Evolutionary conservation across 805 yeast species (phyloP).

Genomic region (Teunomyces pallodes): DNA sequence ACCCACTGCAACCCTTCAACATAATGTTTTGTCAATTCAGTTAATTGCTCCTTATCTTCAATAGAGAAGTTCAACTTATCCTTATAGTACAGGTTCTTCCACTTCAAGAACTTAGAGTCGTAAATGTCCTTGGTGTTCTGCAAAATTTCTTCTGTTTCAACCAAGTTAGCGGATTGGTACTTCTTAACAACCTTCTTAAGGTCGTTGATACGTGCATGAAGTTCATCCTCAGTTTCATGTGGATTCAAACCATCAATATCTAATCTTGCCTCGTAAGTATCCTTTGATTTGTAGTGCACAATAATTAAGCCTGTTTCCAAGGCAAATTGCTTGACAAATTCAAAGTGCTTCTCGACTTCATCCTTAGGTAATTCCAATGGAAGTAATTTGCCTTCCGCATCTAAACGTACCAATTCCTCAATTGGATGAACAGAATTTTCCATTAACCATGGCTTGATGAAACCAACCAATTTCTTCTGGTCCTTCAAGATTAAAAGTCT

Average conservation of each 20-base stretch:
- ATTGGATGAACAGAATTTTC: constrained; percentile 27
- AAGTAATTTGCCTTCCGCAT: constrained; percentile 24
- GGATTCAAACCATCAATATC: constrained; percentile 76
- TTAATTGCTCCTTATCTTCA: constrained; percentile 56
- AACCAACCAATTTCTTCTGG: constrained; percentile 71
- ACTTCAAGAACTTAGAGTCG: constrained; percentile 66
- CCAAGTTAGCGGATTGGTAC: constrained; percentile 62
- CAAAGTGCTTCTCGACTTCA: constrained; percentile 48
- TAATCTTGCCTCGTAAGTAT: constrained; percentile 55
- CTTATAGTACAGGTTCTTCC: constrained; percentile 86
- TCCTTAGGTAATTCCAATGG: constrained; percentile 44
- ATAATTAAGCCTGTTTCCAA: constrained; percentile 65
- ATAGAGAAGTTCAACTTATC: constrained; percentile 73
- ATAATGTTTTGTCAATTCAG: constrained; percentile 72
- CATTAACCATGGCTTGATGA: constrained; percentile 50
- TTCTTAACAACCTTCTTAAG: constrained; percentile 56
- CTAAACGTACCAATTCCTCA: constrained; percentile 35
- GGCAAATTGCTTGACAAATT: constrained; percentile 62
- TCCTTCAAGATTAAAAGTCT: constrained; percentile 63
- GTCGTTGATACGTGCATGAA: constrained; percentile 48
- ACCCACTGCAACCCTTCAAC: constrained; percentile 98
- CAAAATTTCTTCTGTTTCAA: constrained; percentile 56
- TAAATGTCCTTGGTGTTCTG: constrained; percentile 57
- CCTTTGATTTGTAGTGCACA: constrained; percentile 58
- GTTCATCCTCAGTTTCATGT: constrained; percentile 65